These are phyloP conservation scores for Arthromyces matolae DNA, from an alignment of 768 basidiomycete species.

Conservation along the genomic window DNA sequence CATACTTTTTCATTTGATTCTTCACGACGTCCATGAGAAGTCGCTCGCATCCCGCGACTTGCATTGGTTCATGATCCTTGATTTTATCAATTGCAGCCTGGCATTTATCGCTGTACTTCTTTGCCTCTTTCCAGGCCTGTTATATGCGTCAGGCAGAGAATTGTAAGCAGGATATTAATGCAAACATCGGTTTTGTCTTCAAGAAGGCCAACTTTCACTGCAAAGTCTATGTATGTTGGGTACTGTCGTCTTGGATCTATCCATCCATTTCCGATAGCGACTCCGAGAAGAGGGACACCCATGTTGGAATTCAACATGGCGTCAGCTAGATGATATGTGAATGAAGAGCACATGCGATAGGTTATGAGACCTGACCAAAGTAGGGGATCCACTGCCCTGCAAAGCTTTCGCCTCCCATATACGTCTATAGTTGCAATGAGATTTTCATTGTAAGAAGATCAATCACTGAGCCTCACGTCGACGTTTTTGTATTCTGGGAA, in stretches of 20 bases:
- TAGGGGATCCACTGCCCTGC: slow-evolving; percentile 98
- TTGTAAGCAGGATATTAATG: slow-evolving; percentile 1
- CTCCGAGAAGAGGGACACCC: slow-evolving; percentile 63
- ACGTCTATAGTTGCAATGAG: slow-evolving; percentile 68
- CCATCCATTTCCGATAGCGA: slow-evolving; percentile 98
- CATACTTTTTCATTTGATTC: slow-evolving; percentile 37
- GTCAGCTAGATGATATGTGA: slow-evolving; percentile 51
- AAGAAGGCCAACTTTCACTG: slow-evolving; percentile 73
- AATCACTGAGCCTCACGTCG: slow-evolving; percentile 45
- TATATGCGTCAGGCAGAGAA: too few relatives aligned
- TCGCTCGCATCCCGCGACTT: slow-evolving; percentile 52
- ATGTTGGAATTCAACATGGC: slow-evolving; percentile 65
- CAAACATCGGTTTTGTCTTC: slow-evolving; percentile 65
- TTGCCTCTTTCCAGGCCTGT: slow-evolving; percentile 61
- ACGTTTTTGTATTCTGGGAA: slow-evolving; percentile 84
- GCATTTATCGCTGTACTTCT: slow-evolving; percentile 59
- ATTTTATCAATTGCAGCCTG: slow-evolving; percentile 38
- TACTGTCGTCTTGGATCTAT: slow-evolving; percentile 90
- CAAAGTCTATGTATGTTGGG: slow-evolving; percentile 84
- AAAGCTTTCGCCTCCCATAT: slow-evolving; percentile 92
- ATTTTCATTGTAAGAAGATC: not conserved
- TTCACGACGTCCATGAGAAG: slow-evolving; percentile 47
- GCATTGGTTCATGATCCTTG: slow-evolving; percentile 52
- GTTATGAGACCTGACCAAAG: slow-evolving; percentile 54
- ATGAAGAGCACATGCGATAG: not conserved